phyloP scores from a whole-genome alignment of 371 early-diverging fungal species.

The Mucor racemosus region DNA sequence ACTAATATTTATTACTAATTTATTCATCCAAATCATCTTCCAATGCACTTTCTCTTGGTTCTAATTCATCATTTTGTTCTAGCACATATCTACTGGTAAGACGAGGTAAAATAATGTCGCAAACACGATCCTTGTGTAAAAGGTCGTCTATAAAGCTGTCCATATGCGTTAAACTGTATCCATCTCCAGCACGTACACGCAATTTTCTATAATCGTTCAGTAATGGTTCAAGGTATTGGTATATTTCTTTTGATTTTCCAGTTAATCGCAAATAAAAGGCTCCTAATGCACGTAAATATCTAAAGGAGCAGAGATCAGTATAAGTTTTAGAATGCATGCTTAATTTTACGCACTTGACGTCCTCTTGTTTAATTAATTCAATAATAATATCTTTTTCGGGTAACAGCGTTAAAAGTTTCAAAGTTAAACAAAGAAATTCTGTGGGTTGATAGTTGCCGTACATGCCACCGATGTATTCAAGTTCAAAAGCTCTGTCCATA shows the following conservation, averaged over 20 bases:
- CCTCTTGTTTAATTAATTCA: slow-evolving; percentile 75
- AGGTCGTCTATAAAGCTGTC: slow-evolving; percentile 92
- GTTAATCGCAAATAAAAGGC: slow-evolving; percentile 90
- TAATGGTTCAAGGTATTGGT: slow-evolving; percentile 85
- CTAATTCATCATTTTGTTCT: slow-evolving; percentile 87
- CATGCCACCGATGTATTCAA: slow-evolving; percentile 84
- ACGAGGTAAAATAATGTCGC: slow-evolving; percentile 88
- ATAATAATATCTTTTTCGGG: slow-evolving; percentile 87
- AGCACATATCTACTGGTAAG: slow-evolving; percentile 78
- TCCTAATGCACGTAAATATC: slow-evolving; percentile 87
- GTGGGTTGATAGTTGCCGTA: slow-evolving; percentile 89
- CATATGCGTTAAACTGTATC: slow-evolving; percentile 74
- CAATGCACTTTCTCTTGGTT: slow-evolving; percentile 80
- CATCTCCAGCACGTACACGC: slow-evolving; percentile 60
- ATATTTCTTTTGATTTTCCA: slow-evolving; percentile 78
- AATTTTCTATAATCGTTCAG: slow-evolving; percentile 88
- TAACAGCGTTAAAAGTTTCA: slow-evolving; percentile 91
- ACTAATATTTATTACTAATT: not conserved
- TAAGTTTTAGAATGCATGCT: not conserved
- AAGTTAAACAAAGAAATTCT: slow-evolving; percentile 85
- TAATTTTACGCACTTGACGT: slow-evolving; percentile 67
- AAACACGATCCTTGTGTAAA: slow-evolving; percentile 80
- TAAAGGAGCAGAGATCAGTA: slow-evolving; percentile 18
- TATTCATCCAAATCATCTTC: slow-evolving; percentile 72
- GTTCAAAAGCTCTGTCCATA: slow-evolving; percentile 86